Base-by-base conservation (phyloP, 2,329 filamentous ascomycete species). In the Pseudogymnoascus verrucosus region DNA sequence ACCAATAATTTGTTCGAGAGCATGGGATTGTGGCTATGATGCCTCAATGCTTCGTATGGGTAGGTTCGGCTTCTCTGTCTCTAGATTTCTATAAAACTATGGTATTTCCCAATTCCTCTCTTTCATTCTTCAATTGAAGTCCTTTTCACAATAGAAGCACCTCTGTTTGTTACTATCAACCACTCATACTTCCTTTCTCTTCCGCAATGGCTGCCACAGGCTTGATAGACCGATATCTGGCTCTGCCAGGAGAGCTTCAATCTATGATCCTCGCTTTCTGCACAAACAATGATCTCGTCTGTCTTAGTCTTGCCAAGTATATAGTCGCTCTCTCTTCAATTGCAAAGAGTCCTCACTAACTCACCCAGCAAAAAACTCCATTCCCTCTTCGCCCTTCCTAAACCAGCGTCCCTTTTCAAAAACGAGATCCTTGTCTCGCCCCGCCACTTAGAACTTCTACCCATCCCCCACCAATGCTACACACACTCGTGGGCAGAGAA, bases 181-280 rank as follows among this genome's bases (percentile, higher is more conserved):
- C 28, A 11, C 51, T 0, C 28, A 16, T 21, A 19, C 28, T 19
- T 57, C n/a, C 19, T 57, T 34, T 34, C 51, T 34, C 26, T 3
- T 14, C 8, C 28, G 28, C 16, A 34, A 57, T 34, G 51, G 51
- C 51, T 57, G 1, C 10, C 8, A 12, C 51, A 57, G 14, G n/a
- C 10, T 19, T 57, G 16, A 57, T 57, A 7, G 51, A 57, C 51
- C n/a, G 51, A 34, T 57, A 57, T 34, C n/a, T 57, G n/a, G 51
- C 51, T 57, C 28, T 57, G 51, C 51, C 51, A 26, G 51, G 51
- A 11, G 51, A 57, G 51, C 51, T 57, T 34, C 51, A 57, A 57
- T 16, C 8, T 14, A 34, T 6, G 14, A 57, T 57, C 2, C 51
- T 57, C 28, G 34, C 51, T 34, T 34, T 12, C n/a, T 57, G 51